Base-by-base conservation (phyloP, 1,284 basidiomycete species). In the Tilletiaria anomala region DNA sequence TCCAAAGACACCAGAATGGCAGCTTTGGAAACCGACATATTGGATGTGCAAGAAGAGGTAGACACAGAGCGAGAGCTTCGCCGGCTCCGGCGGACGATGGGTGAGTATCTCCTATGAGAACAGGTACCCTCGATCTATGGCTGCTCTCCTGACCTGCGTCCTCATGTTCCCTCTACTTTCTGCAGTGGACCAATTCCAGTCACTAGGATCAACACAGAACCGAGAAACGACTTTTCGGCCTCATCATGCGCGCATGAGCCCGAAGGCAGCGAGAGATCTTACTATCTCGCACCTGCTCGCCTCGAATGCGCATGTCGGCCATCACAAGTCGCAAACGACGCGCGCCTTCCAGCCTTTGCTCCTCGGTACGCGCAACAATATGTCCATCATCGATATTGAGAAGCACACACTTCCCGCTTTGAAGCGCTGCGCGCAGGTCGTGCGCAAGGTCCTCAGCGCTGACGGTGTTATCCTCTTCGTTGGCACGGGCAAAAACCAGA, bases 351-450 rank as follows among this genome's bases (percentile, higher is more conserved):
- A 82, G 54, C 85, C 89, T n/a, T 89, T 86, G 65, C 80, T 91
- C 34, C 96, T 96, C 66, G 93, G 91, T 47, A 78, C 78, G 18
- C 83, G 93, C 41, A 78, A 86, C 24, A 85, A 82, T 12, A 76
- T 94, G 47, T 85, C 85, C 39, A 77, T 96, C 67, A 96, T 99
- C 67, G 88, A 99, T 69, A 75, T 97, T 26, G 87, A 96, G 67
- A 81, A 83, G 53, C 54, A 51, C 2, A 96, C 93, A 0, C 73
- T 97, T 1, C 86, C 88, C 4, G 78, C 89, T 45, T 75, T 99
- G 16, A 79, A 87, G 21, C 80, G 89, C 41, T 88, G 91, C 6
- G 83, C 86, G 26, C 79, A 80, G 46, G 76, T 99, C 37, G 80
- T 87, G 26, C 79, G 83, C 38, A 80, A 82, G 23, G 73, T 94